Evolutionary conservation across 306 rosid species (phyloP), one percentile per base, ranked within the genome.

Genomic region (Albizia julibrissin): DNA sequence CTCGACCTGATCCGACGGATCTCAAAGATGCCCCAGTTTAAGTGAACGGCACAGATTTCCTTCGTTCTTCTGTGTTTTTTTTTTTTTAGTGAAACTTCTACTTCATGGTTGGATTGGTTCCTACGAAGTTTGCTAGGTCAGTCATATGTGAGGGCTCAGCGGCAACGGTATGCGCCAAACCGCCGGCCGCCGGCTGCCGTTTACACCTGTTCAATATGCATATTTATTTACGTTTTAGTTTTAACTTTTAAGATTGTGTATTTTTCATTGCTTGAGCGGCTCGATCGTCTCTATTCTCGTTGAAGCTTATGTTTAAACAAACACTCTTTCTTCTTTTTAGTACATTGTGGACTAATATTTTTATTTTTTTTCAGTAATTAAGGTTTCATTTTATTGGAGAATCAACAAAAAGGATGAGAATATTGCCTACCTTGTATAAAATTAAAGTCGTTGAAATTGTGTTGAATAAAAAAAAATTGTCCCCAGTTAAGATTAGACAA

Each of bases 41-140:
- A 39, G 26, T 61, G 46, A 68, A 62, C 66, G 79, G 21, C 67
- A 6, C 10, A 50, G 84, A 80, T 80, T 82, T 24, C 44, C 0
- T 54, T 68, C n/a, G 24, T 18, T 40, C 8, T 40, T n/a, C n/a
- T n/a, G n/a, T n/a, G n/a, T n/a, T 31, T 16, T 31, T 3, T 69
- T 40, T 21, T 39, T 11, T n/a, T 5, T 40, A 9, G 21, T 7
- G 6, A 39, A 66, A 13, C 0, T 14, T 16, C 4, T 33, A 21
- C n/a, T 70, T 61, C 24, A 15, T 59, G 2, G 64, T 24, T 43
- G 19, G 3, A 52, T 24, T 71, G 37, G 14, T 43, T 68, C 27
- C 8, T 19, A 22, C 33, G 4, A 69, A 40, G 15, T 50, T 40
- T 69, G 74, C 50, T 40, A 1, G 8, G 52, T 47, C n/a, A 8